Evolutionary conservation across 2,329 filamentous ascomycete genomes (phyloP), one percentile per base, ranked within the genome.

Genomic region (Diaporthe humulicola): DNA sequence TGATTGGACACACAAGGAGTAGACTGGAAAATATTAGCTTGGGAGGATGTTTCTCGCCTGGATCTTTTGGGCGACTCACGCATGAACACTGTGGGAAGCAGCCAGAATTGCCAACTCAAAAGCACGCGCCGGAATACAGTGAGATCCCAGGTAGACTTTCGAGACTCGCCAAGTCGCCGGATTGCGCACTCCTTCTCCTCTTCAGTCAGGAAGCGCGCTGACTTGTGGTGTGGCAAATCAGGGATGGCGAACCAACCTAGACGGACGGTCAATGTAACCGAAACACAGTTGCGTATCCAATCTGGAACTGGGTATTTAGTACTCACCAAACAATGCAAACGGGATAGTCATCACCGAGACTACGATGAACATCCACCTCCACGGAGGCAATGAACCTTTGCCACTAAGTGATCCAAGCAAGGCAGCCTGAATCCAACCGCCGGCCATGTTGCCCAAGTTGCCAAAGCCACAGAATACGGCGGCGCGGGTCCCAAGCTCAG

Each of bases 41-140:
- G 6, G 4, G 40, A 12, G 5, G n/a, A 0, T 48, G 15, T 15
- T 33, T 14, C 15, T 12, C 10, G 1, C 5, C 10, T 19, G 8
- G 4, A 2, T 6, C 48, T 0, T 9, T 40, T 19, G 25, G 57
- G 17, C n/a, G 10, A 76, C 82, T 69, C 76, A 85, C 84, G 80
- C 85, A 87, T 87, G 77, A 87, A 86, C 8, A 87, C 83, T 1
- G 83, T 81, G 0, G 85, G 85, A 1, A 87, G 79, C 1, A 87
- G 79, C 78, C 84, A 87, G 73, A 87, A 87, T 64, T 87, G 85
- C 85, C 85, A 87, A 77, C 84, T 86, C 8, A 85, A 77, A 77
- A 75, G 71, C 22, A 75, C 74, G 19, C 74, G 60, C 15, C 71
- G 52, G 42, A 75, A 73, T 0, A 75, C 74, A 22, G 48, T 75